Percentiles rank a stretch among this genome's conserved stretches.
Evolutionary conservation across 2,329 filamentous ascomycete genomes (phyloP).

Genomic region (Alternaria sp.): DNA sequence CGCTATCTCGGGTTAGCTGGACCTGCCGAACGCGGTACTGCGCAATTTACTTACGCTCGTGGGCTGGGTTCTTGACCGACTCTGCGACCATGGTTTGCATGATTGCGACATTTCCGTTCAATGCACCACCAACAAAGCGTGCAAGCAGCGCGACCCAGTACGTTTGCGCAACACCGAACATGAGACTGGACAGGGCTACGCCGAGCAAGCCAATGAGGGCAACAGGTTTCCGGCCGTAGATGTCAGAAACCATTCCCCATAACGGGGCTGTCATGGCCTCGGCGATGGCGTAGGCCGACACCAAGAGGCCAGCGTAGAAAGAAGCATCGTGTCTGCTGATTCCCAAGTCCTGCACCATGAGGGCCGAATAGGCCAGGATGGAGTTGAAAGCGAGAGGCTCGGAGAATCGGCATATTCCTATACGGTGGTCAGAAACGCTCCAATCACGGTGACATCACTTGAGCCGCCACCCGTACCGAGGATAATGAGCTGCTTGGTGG

Average conservation of each 20-base stretch:
- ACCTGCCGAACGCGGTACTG: background rate
- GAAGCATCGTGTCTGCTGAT: conserved; percentile 62
- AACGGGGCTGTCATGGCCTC: conserved; percentile 84
- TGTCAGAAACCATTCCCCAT: conserved; percentile 53
- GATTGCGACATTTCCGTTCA: conserved; percentile 92
- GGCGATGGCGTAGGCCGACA: conserved; percentile 86
- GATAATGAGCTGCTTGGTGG: conserved; percentile 58
- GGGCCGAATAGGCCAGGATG: conserved; percentile 79
- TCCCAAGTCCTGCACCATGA: conserved; percentile 53
- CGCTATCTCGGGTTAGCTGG: conserved; percentile 59
- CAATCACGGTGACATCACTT: conserved; percentile 30
- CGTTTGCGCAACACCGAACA: conserved; percentile 82
- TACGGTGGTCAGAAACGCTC: conserved; percentile 29
- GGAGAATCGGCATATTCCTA: conserved; percentile 89
- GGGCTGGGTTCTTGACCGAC: conserved; percentile 83
- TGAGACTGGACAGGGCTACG: conserved; percentile 81
- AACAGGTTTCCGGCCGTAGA: conserved; percentile 54
- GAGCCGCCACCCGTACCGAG: conserved; percentile 44
- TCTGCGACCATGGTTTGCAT: conserved; percentile 96
- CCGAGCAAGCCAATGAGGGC: conserved; percentile 68
- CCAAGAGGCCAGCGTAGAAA: conserved; percentile 84
- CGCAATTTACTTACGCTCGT: conserved; percentile 73
- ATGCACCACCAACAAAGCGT: conserved; percentile 77
- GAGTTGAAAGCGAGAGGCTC: conserved; percentile 94
- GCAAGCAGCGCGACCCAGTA: conserved; percentile 85